Conservation (phyloP, 1,284 basidiomycete genomes). For the Fomes fomentarius region DNA sequence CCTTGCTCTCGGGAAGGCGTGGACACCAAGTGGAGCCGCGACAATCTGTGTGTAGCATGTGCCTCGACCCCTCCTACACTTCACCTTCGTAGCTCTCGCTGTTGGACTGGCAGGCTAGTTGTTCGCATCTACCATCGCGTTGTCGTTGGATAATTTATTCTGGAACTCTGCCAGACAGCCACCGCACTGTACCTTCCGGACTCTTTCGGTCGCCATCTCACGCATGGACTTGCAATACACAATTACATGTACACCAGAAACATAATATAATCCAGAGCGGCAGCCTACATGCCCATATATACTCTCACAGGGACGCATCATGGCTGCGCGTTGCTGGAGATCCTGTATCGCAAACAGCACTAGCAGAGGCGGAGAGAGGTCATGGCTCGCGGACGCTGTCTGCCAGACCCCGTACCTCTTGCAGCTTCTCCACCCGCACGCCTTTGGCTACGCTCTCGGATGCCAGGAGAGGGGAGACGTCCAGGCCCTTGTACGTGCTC, state of each 20-base stretch:
- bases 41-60: conserved; percentile 59
- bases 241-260: conserved; percentile 23
- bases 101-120: not conserved
- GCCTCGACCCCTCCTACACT: not conserved
- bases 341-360: too few relatives aligned
- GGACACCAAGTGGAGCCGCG: conserved; percentile 69
- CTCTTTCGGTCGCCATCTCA: conserved; percentile 2
- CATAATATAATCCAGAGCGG: too few relatives aligned
- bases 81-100: not conserved
- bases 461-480: conserved; percentile 81
- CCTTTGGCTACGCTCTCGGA: conserved; percentile 79
- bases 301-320: too few relatives aligned
- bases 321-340: too few relatives aligned
- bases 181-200: not conserved
- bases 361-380: too few relatives aligned
- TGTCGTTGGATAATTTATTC: conserved; percentile 2
- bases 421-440: conserved; percentile 63
- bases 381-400: conserved; percentile 40
- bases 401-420: conserved; percentile 64
- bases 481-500: conserved; percentile 71
- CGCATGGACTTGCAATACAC: conserved; percentile 12
- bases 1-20: conserved; percentile 76
- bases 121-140: not conserved
- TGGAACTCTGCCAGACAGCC: conserved; percentile 9
- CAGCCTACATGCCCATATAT: too few relatives aligned